Evolutionary conservation across 192 early-diverging fungal species (phyloP), one percentile per base, ranked within the genome.

Genomic region (Coemansia sp.): DNA sequence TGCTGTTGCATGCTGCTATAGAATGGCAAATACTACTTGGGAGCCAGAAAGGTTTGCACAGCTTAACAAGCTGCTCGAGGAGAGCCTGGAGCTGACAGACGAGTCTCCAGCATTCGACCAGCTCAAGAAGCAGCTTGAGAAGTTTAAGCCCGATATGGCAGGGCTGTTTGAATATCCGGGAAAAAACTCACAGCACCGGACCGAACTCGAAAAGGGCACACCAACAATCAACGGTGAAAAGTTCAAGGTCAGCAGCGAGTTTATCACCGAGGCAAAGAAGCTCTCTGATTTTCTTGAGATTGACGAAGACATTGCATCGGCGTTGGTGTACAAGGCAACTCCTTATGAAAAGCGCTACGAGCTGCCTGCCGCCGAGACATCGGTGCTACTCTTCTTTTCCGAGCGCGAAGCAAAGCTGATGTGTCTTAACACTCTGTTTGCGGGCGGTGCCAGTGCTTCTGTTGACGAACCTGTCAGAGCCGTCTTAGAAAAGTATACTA

Each of bases 221-320:
- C 71, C 80, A 20, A 63, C 72, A 12, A 89, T 92, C 53, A 86
- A 88, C 23, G 83, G 87, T 33, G 83, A 77, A 35, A 61, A 76
- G 30, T 79, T 82, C 66, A 79, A 87, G 60, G 84, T 90, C 65
- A 93, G 88, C 71, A 79, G 77, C n/a, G 85, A 89, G 16, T 94
- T 94, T 67, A 83, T 82, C 61, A 60, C 77, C 18, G 82, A 87
- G 30, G 86, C 86, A 8, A 69, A 89, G 57, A 81, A 87, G 67
- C 66, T 97, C 31, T 91, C 92, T 2, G 92, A 95, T 70, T 84
- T 92, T 62, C 79, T 97, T 29, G 83, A 88, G 25, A 82, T 95
- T 45, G 87, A 91, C 76, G 94, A 95, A 68, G 81, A 87, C 59
- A 63, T 85, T 12, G 94, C 93, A 5, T 84, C 91, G 3, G 74